Percentiles rank a stretch among this genome's conserved stretches.
Conservation (phyloP, 768 basidiomycete genomes). For the Auricularia auricula-judae region DNA sequence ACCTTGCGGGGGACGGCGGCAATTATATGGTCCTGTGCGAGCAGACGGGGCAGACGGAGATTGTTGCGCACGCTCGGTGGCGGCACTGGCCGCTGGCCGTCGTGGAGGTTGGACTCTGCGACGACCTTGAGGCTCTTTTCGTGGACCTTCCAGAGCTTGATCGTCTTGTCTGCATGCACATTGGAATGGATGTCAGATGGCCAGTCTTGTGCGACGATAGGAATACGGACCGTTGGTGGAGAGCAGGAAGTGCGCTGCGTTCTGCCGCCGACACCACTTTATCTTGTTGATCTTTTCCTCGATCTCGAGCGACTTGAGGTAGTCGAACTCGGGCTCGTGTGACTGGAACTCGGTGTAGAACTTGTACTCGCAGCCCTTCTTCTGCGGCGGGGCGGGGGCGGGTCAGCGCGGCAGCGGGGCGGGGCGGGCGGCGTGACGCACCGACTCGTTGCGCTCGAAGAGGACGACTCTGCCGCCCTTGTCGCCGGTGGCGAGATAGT, state of each 20-base stretch:
- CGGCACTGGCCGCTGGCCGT: conserved; percentile 61
- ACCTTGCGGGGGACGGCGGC: conserved; percentile 98
- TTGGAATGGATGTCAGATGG: background rate
- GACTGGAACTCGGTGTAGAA: conserved; percentile 99
- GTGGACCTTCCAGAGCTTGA: conserved; percentile 99
- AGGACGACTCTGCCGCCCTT: conserved; percentile 98
- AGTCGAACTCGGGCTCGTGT: conserved; percentile 99
- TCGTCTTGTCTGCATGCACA: conserved; percentile 77
- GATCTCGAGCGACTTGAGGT: conserved; percentile 98
- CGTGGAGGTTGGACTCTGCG: conserved; percentile 88
- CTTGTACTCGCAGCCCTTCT: conserved; percentile 99
- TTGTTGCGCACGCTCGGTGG: conserved; percentile 46
- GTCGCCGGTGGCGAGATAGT: conserved; percentile 98
- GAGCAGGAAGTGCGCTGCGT: conserved; percentile 90
- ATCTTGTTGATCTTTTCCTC: conserved; percentile 99
- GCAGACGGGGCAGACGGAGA: conserved; percentile 82
- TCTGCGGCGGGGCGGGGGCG: conserved; percentile 38
- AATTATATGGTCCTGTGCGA: conserved; percentile 93
- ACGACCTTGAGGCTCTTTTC: conserved; percentile 95
- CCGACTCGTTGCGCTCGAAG: conserved; percentile 97
- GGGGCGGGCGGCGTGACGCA: conserved; percentile 26
- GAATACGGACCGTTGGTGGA: conserved; percentile 81
- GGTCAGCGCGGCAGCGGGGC: background rate
- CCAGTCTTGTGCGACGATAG: background rate
- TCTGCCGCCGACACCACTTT: conserved; percentile 99